Evolutionary conservation across 2,329 filamentous ascomycete genomes (phyloP).

Genomic region (Penicillium sp.): DNA sequence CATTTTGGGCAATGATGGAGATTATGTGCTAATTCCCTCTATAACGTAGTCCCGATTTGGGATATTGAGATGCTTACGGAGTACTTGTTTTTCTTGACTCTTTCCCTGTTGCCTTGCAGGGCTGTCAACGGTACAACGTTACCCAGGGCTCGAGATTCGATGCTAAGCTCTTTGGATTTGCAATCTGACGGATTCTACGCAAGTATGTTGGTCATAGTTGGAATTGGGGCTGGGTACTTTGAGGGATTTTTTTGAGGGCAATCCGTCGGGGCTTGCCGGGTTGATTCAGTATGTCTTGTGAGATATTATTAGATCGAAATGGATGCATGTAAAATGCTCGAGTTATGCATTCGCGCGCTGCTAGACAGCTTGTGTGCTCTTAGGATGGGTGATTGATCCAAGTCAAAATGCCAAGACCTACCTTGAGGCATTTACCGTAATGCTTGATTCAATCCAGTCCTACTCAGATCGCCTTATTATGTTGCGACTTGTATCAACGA

Average conservation of each 20-base stretch:
- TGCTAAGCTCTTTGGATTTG: constrained; percentile 15
- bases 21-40: no score
- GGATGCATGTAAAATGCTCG: no score
- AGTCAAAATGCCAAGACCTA: not conserved
- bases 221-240: not conserved
- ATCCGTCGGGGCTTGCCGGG: no score
- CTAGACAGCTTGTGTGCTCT: no score
- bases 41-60: no score
- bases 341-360: no score
- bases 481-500: not conserved
- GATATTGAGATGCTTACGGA: no score
- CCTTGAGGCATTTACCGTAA: not conserved
- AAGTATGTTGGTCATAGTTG: not conserved
- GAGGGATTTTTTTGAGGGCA: not conserved
- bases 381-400: not conserved
- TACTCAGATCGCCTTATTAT: no score
- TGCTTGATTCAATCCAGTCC: not conserved
- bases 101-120: not conserved
- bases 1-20: no score
- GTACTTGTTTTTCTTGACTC: not conserved
- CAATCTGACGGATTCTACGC: constrained; percentile 12
- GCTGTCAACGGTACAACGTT: constrained; percentile 8
- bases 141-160: constrained; percentile 2
- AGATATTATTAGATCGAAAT: no score
- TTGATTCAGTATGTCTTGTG: no score